These are phyloP conservation scores for Cantharellus cinnabarinus DNA, from an alignment of 768 basidiomycete species.

Conservation along the genomic window DNA sequence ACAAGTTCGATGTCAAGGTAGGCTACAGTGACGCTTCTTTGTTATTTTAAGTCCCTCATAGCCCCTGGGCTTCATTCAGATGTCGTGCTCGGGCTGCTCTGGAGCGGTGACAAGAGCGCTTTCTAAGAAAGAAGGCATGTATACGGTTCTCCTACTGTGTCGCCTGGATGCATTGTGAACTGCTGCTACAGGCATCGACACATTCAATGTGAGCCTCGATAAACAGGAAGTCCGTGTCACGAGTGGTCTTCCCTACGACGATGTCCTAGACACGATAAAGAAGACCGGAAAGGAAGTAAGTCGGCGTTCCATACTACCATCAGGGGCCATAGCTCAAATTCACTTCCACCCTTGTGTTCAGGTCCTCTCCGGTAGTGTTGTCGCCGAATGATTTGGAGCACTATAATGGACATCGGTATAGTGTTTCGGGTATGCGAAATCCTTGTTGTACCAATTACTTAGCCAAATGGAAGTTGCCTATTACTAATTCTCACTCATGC, in stretches of 20 bases:
- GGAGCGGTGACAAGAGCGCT: constrained; percentile 61
- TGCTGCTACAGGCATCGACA: constrained; percentile 26
- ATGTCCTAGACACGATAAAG: constrained; percentile 49
- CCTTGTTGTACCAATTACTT: no score
- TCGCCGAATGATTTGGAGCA: no score
- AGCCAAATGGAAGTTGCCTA: no score
- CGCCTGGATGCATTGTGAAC: no score
- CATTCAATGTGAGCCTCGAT: constrained; percentile 41
- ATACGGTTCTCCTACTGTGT: background rate
- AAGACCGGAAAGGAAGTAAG: constrained; percentile 83
- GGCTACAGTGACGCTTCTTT: background rate
- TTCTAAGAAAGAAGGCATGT: constrained; percentile 38
- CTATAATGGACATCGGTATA: no score
- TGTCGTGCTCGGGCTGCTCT: constrained; percentile 77
- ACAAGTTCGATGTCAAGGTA: constrained; percentile 76
- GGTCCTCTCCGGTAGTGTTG: no score
- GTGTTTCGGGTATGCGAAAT: no score
- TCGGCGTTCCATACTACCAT: background rate
- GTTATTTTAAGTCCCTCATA: background rate
- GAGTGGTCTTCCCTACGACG: constrained; percentile 39
- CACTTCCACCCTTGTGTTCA: no score
- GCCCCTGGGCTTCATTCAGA: constrained; percentile 24
- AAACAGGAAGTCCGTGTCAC: constrained; percentile 55
- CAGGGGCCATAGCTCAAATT: background rate
- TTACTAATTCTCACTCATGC: no score